phyloP scores from a whole-genome alignment of 805 yeast species.

The Kockiozyma suomiensis region DNA sequence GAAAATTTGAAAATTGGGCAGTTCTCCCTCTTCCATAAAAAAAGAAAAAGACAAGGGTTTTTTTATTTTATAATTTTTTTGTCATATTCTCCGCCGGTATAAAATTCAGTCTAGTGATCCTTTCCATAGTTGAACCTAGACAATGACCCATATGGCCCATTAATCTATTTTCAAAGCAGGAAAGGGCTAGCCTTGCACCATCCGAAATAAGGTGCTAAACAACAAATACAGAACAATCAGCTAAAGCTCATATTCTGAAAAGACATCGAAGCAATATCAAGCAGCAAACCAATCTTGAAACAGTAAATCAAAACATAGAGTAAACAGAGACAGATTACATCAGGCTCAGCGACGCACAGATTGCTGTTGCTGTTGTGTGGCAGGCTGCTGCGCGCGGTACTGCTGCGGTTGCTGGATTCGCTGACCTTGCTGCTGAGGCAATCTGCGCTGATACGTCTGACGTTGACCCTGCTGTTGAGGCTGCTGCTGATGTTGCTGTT shows the following conservation, averaged over 20 bases:
- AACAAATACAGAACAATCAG: neutral
- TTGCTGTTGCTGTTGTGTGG: conserved; percentile 40
- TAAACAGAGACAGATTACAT: neutral
- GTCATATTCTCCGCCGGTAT: conserved; percentile 1
- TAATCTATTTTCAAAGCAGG: no score
- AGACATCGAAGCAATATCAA: no score
- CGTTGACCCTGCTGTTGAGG: conserved; percentile 31
- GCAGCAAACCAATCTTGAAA: neutral
- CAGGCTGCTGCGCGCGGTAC: conserved; percentile 6
- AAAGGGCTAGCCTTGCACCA: neutral
- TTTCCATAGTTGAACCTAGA: no score
- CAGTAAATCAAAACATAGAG: neutral
- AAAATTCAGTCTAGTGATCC: neutral
- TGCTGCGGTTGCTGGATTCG: conserved; percentile 40
- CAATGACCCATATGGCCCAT: no score
- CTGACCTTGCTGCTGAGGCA: conserved; percentile 36
- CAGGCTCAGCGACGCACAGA: conserved; percentile 23
- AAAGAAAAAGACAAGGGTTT: conserved; percentile 28
- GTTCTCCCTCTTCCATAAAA: neutral
- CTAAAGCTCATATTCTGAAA: neutral
- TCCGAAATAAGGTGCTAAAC: neutral
- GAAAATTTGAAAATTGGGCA: neutral
- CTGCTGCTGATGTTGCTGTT: conserved; percentile 32
- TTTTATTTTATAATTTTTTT: conserved; percentile 20
- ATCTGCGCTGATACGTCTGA: conserved; percentile 12